These are phyloP conservation scores for Calonectria ilicicola DNA, from an alignment of 2,329 filamentous ascomycete species.

Conservation along the genomic window DNA sequence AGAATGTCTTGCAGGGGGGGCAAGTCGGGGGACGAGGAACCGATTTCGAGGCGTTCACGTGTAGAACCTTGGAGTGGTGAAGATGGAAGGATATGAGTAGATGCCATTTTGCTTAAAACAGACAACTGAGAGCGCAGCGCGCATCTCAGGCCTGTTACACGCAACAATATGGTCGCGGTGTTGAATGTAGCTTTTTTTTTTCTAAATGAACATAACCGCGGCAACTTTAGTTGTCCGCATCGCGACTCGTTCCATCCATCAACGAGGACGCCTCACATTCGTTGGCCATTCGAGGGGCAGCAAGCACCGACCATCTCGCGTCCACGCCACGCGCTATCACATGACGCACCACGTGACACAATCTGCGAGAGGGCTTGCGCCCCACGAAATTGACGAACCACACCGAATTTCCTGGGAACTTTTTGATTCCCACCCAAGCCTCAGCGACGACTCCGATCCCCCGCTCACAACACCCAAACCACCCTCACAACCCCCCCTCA, in stretches of 20 bases:
- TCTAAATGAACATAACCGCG: conserved; percentile 10
- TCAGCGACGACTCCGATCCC: conserved; percentile 45
- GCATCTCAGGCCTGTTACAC: conserved; percentile 52
- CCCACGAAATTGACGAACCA: conserved; percentile 52
- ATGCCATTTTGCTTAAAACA: conserved; percentile 46
- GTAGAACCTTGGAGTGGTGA: conserved; percentile 47
- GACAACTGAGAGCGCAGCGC: conserved; percentile 57
- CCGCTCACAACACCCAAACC: conserved; percentile 46
- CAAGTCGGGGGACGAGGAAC: conserved; percentile 67
- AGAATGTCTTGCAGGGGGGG: conserved; percentile 64
- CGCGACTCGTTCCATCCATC: conserved; percentile 19
- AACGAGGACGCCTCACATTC: not conserved
- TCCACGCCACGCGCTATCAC: conserved; percentile 50
- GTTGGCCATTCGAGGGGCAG: not conserved
- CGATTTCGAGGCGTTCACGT: conserved; percentile 45
- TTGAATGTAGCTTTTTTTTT: conserved; percentile 1
- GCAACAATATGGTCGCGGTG: conserved; percentile 45
- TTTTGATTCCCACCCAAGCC: conserved; percentile 46
- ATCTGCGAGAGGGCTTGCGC: conserved; percentile 47
- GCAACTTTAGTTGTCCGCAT: not conserved
- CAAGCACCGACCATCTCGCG: conserved; percentile 37
- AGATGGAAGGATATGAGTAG: conserved; percentile 48
- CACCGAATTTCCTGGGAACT: conserved; percentile 48
- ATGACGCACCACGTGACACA: conserved; percentile 49
- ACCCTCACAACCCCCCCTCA: conserved; percentile 43